These are phyloP conservation scores for Hygrophorus pudorinus DNA, from an alignment of 768 basidiomycete genomes.

Conservation along the genomic window DNA sequence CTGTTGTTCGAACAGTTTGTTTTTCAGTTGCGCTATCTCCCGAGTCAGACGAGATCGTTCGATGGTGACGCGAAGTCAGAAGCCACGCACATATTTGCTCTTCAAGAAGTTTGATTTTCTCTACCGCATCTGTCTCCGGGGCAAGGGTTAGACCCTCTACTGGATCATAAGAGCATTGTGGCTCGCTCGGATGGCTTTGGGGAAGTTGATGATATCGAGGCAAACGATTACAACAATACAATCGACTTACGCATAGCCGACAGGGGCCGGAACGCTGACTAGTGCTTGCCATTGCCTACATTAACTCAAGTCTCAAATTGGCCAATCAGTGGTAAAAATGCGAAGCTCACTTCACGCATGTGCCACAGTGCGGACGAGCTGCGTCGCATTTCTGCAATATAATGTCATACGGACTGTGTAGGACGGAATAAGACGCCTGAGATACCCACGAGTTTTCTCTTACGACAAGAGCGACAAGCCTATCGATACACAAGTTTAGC, in stretches of 20 bases:
- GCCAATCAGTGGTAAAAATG: neutral
- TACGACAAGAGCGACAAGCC: conserved; percentile 79
- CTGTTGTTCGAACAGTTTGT: conserved; percentile 46
- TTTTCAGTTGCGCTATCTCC: conserved; percentile 49
- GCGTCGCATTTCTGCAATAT: conserved; percentile 75
- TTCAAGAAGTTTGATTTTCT: conserved; percentile 70
- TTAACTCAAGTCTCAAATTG: conserved; percentile 1
- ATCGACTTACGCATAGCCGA: conserved; percentile 66
- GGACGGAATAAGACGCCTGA: neutral
- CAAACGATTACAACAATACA: conserved; percentile 1
- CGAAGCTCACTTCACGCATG: conserved; percentile 64
- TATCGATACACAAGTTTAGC: conserved; percentile 17
- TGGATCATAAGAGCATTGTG: conserved; percentile 80
- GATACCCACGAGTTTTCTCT: conserved; percentile 65
- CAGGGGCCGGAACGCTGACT: conserved; percentile 76
- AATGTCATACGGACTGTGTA: conserved; percentile 2
- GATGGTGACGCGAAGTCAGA: neutral
- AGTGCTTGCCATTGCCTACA: conserved; percentile 71
- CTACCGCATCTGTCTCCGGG: conserved; percentile 68
- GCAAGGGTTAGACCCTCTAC: conserved; percentile 73
- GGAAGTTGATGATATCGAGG: conserved; percentile 8
- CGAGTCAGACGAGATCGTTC: conserved; percentile 8
- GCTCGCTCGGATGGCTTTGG: conserved; percentile 71
- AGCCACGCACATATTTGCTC: conserved; percentile 54
- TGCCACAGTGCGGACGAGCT: conserved; percentile 74